phyloP scores from a whole-genome alignment of 2,329 filamentous ascomycete species.

The Epichloe scottii region DNA sequence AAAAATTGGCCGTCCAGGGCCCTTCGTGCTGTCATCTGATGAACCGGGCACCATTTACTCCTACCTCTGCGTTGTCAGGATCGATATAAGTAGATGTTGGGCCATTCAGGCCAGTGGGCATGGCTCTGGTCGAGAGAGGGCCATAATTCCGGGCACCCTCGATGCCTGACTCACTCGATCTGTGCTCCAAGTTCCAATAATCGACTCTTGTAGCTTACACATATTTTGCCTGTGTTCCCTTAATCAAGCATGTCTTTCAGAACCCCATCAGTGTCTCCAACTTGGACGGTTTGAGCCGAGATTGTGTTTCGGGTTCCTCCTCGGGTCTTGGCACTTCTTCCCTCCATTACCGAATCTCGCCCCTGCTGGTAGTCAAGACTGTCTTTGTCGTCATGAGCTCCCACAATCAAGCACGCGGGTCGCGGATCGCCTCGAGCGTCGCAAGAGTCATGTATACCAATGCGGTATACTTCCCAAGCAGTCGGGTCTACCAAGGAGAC shows the following conservation, averaged over 20 bases:
- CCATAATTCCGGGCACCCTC: too few species aligned
- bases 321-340: background rate
- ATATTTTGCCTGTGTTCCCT: conserved; percentile 11
- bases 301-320: background rate
- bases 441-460: conserved; percentile 47
- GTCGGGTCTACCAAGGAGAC: conserved; percentile 58
- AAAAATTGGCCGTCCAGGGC: too few species aligned
- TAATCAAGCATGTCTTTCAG: too few species aligned
- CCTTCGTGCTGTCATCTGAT: too few species aligned
- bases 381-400: conserved; percentile 22
- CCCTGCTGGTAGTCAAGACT: background rate
- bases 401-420: conserved; percentile 30
- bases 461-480: conserved; percentile 77
- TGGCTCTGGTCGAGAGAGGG: too few species aligned
- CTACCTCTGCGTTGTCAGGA: too few species aligned
- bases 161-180: background rate
- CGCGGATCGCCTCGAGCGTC: conserved; percentile 32
- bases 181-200: background rate
- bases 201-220: conserved; percentile 1
- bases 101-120: too few species aligned
- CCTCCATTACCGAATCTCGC: background rate
- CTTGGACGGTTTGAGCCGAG: too few species aligned
- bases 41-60: too few species aligned
- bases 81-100: too few species aligned
- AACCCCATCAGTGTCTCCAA: too few species aligned